Evolutionary conservation across 306 rosid genomes (phyloP), one percentile per base, ranked within the genome.

Genomic region (Dalbergia oliveri): DNA sequence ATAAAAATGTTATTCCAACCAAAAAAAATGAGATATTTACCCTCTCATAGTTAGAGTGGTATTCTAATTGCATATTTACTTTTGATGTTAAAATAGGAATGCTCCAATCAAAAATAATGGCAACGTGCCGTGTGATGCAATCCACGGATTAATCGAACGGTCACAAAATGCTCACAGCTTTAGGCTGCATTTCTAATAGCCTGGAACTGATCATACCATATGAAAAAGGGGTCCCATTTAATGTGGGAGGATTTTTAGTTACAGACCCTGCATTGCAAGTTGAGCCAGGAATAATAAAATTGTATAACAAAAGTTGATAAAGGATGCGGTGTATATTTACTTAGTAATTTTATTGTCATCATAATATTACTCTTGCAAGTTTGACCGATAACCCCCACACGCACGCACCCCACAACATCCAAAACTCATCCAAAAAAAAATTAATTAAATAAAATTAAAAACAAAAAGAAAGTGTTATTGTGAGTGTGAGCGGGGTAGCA

Each of bases 211-310:
- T 10, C 41, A 82, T 82, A 82, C 73, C 37, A 2, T 68, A 82
- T 53, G 2, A 5, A 35, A 18, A 53, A 69, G 66, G 89, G 88
- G 87, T 68, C 84, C 91, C 87, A 82, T 82, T 71, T 51, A 84
- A 85, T 83, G 90, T 88, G 89, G 85, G 92, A 88, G 94, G 83
- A 88, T 63, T 84, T 21, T 21, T 21, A 21, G 23, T 0, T 66
- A 63, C 90, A 90, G 91, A 84, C 78, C 85, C 94, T 21, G 23
- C 23, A 21, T 21, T 21, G 23, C 23, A 21, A 21, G 23, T 21
- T 21, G 23, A 21, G n/a, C n/a, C n/a, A n/a, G n/a, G n/a, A n/a
- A n/a, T n/a, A n/a, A n/a, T n/a, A n/a, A n/a, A n/a, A n/a, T n/a
- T n/a, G n/a, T n/a, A n/a, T n/a, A n/a, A n/a, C n/a, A n/a, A n/a